Percentiles rank a stretch among this genome's conserved stretches.
phyloP scores from a whole-genome alignment of 2,329 filamentous ascomycete species.

The Coniochaeta pulveracea region DNA sequence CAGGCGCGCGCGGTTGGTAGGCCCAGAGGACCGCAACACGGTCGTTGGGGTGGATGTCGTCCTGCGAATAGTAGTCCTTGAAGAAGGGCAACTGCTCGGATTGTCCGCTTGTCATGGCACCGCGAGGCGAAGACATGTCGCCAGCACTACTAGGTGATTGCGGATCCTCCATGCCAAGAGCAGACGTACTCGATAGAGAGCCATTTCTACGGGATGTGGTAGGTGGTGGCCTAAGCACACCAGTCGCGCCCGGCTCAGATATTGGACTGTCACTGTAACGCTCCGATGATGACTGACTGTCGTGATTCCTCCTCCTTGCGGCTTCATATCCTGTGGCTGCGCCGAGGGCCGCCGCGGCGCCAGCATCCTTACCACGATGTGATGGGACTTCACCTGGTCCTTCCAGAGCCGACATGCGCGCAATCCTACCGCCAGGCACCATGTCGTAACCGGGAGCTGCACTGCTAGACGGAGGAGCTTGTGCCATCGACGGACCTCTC shows the following conservation, averaged over 20 bases:
- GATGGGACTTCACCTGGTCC: conserved; percentile 49
- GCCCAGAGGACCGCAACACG: conserved; percentile 90
- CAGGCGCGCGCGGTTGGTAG: conserved; percentile 84
- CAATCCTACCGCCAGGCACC: conserved; percentile 78
- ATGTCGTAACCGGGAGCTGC: conserved; percentile 54
- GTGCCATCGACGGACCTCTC: conserved; percentile 30
- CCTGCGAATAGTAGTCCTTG: conserved; percentile 97
- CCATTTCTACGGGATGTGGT: conserved; percentile 59
- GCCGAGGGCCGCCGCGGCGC: conserved; percentile 32
- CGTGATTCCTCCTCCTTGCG: conserved; percentile 31
- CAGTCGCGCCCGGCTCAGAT: conserved; percentile 45
- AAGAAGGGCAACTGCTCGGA: conserved; percentile 94
- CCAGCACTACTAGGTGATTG: conserved; percentile 64
- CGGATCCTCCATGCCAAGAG: conserved; percentile 57
- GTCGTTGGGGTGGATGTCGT: conserved; percentile 88
- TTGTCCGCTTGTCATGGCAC: conserved; percentile 73
- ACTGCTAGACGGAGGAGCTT: conserved; percentile 18
- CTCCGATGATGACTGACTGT: conserved; percentile 59
- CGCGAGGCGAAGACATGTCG: conserved; percentile 75
- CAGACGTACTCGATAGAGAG: conserved; percentile 81
- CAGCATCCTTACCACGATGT: conserved; percentile 30
- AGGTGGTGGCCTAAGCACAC: conserved; percentile 46
- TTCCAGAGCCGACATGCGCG: conserved; percentile 91
- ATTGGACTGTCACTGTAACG: conserved; percentile 60
- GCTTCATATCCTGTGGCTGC: conserved; percentile 35